Conservation (phyloP, 305 asterid species). For the Fraxinus ornus region DNA sequence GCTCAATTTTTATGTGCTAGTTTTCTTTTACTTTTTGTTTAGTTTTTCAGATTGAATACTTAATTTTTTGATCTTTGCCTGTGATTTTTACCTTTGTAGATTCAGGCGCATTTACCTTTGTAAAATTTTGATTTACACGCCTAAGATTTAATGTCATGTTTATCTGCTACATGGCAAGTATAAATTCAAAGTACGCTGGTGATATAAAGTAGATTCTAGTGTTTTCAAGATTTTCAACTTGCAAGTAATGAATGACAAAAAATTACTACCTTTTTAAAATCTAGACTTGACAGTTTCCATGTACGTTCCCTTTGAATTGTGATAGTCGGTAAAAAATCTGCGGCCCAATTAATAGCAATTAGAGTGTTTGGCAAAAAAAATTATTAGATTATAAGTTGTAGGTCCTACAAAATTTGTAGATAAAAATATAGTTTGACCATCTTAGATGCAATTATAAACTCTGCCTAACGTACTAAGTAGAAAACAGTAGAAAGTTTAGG, state of each 20-base stretch:
- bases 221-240: not conserved
- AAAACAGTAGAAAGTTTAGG: not conserved
- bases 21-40: not conserved
- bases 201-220: not conserved
- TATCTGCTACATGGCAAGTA: not conserved
- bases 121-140: not conserved
- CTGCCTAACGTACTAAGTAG: not conserved
- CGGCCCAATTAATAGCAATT: not conserved
- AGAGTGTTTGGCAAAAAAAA: not conserved
- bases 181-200: not conserved
- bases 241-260: not conserved
- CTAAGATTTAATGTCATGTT: not conserved
- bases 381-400: not conserved
- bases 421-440: not conserved
- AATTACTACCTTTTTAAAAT: not conserved
- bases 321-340: not conserved
- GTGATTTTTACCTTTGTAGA: not conserved
- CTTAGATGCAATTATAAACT: not conserved
- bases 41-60: not conserved
- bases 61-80: not conserved
- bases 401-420: not conserved
- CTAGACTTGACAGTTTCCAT: not conserved
- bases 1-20: not conserved
- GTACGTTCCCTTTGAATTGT: not conserved
- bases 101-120: not conserved